Conservation (phyloP, 73 alveolate species). For the Effrenium voratum region DNA sequence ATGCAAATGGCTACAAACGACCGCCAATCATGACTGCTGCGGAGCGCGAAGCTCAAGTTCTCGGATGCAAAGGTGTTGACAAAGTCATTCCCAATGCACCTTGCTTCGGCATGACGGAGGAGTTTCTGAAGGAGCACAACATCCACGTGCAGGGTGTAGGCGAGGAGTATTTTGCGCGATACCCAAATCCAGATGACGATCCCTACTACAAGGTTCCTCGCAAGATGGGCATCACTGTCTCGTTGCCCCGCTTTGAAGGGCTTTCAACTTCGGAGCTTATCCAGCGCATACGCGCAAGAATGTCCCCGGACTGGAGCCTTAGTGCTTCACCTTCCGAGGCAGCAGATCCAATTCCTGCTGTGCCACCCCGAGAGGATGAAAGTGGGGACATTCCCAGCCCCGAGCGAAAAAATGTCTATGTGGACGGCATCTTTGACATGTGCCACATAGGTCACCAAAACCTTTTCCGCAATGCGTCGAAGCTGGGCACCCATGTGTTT, state of each 20-base stretch:
- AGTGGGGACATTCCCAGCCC: neutral
- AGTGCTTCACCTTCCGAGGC: neutral
- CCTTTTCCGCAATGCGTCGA: constrained; percentile 82
- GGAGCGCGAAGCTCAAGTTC: neutral
- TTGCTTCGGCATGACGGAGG: neutral
- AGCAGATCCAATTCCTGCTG: neutral
- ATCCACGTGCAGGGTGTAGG: neutral
- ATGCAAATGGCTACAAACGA: neutral
- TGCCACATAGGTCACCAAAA: constrained; percentile 89
- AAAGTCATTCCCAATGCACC: neutral
- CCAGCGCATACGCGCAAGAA: constrained; percentile 22
- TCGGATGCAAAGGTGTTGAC: neutral
- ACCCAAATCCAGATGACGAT: constrained; percentile 3
- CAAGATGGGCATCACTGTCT: constrained; percentile 14
- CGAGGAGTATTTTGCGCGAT: neutral
- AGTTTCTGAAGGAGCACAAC: neutral
- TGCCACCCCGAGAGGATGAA: neutral
- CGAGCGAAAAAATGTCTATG: constrained; percentile 51
- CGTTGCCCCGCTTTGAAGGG: neutral
- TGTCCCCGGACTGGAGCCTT: constrained; percentile 35
- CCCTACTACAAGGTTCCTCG: constrained; percentile 15
- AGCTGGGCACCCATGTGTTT: constrained; percentile 56
- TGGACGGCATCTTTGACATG: constrained; percentile 78
- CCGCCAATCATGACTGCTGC: neutral
- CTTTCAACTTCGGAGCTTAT: neutral